These are phyloP conservation scores for Cucurbita maxima DNA, from an alignment of 306 rosid genomes.

Conservation along the genomic window DNA sequence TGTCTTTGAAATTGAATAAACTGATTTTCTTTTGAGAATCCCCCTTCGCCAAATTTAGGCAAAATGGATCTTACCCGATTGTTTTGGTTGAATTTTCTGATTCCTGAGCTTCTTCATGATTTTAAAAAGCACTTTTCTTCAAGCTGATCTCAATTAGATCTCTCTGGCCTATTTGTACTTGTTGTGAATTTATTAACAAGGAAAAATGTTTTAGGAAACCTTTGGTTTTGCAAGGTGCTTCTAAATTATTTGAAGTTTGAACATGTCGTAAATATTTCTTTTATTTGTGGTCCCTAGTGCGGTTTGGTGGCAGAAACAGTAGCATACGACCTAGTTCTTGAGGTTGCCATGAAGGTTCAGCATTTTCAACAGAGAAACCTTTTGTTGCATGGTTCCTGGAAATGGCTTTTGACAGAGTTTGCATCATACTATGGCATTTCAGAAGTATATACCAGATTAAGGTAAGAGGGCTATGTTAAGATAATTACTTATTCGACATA, in stretches of 20 bases:
- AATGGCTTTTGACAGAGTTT: slow-evolving; percentile 89
- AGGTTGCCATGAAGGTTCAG: slow-evolving; percentile 88
- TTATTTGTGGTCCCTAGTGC: slow-evolving; percentile 24
- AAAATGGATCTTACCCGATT: background rate
- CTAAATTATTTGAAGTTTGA: background rate
- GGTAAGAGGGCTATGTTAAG: slow-evolving; percentile 30
- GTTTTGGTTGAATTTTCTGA: background rate
- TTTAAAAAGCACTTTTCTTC: background rate
- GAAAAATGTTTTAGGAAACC: background rate
- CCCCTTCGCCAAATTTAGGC: background rate
- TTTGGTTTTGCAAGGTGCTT: background rate
- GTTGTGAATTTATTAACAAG: background rate
- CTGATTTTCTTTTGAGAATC: background rate
- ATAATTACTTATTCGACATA: background rate
- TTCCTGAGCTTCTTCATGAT: background rate
- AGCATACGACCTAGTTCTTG: slow-evolving; percentile 81
- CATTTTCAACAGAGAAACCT: slow-evolving; percentile 80
- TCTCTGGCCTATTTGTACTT: background rate
- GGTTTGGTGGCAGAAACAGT: slow-evolving; percentile 96
- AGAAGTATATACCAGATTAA: slow-evolving; percentile 71
- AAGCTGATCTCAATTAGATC: background rate
- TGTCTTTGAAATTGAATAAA: background rate
- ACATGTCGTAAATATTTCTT: background rate
- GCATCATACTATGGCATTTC: slow-evolving; percentile 91
- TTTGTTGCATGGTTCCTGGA: slow-evolving; percentile 75